Evolutionary conservation across 345 rosid species (phyloP).

Genomic region (Syzygium aqueum): DNA sequence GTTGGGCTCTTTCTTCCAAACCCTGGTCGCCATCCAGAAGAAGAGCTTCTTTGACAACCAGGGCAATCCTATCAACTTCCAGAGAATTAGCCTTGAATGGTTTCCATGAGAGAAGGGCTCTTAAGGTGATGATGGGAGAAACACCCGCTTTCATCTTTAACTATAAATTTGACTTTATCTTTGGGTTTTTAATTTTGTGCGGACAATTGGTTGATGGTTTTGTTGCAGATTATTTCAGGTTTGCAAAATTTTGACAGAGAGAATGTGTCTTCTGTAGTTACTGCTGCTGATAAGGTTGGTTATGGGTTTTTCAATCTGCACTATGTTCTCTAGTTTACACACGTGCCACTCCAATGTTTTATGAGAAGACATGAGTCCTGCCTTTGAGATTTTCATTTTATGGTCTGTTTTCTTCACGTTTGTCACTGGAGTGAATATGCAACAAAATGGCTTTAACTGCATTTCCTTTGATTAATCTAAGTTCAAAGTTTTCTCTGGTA

Average conservation of each 20-base stretch:
- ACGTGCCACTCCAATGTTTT: neutral
- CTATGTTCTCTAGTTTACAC: neutral
- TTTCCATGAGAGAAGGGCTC: conserved; percentile 40
- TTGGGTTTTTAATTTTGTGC: neutral
- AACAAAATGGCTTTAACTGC: neutral
- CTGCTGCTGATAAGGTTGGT: conserved; percentile 56
- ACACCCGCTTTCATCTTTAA: neutral
- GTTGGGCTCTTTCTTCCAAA: conserved; percentile 11
- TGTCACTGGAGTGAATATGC: neutral
- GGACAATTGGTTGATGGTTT: neutral
- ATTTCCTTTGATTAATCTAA: neutral
- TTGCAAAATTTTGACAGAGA: conserved; percentile 41
- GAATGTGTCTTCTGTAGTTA: conserved; percentile 46
- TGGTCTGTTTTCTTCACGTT: neutral
- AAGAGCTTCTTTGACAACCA: conserved; percentile 5
- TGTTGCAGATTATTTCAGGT: conserved; percentile 44
- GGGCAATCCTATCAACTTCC: conserved; percentile 29
- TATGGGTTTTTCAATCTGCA: neutral
- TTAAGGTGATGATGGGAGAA: conserved; percentile 21
- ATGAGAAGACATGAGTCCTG: neutral
- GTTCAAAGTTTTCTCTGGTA: neutral
- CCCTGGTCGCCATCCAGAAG: conserved; percentile 1
- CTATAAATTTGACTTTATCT: neutral
- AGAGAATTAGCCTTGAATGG: conserved; percentile 27
- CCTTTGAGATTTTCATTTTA: neutral